Conservation (phyloP, 2,329 filamentous ascomycete genomes). For the Fusarium sp. region DNA sequence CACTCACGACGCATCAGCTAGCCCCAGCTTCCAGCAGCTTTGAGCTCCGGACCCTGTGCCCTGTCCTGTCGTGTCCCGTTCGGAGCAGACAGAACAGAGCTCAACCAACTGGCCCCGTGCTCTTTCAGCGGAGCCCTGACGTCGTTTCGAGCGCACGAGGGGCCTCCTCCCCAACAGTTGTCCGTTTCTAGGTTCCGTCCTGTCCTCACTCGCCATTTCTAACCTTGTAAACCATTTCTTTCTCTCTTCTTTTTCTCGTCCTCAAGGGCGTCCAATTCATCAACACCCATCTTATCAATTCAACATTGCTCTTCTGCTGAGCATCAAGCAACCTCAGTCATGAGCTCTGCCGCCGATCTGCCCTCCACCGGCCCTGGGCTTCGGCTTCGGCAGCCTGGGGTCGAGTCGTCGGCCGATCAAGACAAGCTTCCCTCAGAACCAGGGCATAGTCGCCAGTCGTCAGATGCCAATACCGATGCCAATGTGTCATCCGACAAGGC, state of each 20-base stretch:
- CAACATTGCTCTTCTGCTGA: slow-evolving; percentile 9
- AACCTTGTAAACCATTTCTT: slow-evolving; percentile 4
- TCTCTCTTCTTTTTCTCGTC: background rate
- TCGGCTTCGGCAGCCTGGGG: slow-evolving; percentile 44
- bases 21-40: slow-evolving; percentile 9
- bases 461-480: slow-evolving; percentile 17
- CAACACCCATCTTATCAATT: background rate
- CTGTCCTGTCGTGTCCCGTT: background rate
- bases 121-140: slow-evolving; percentile 44
- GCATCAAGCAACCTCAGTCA: slow-evolving; percentile 25
- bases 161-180: slow-evolving; percentile 30
- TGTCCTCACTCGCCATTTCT: slow-evolving; percentile 21
- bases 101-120: slow-evolving; percentile 26
- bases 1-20: slow-evolving; percentile 16
- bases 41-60: slow-evolving; percentile 19
- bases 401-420: slow-evolving; percentile 29
- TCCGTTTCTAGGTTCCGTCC: slow-evolving; percentile 23
- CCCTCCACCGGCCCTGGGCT: slow-evolving; percentile 40
- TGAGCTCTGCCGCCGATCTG: slow-evolving; percentile 47
- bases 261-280: slow-evolving; percentile 8
- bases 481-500: slow-evolving; percentile 41
- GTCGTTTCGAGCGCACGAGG: slow-evolving; percentile 33
- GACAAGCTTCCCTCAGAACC: slow-evolving; percentile 23
- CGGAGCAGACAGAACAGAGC: slow-evolving; percentile 13
- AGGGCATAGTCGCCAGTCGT: slow-evolving; percentile 23